A percentile compares a stretch with the other conserved stretches of the same genome.
These are phyloP conservation scores for Pleurozium schreberi DNA, from an alignment of 225 moss, liverwort and hornwort genomes.

Conservation along the genomic window DNA sequence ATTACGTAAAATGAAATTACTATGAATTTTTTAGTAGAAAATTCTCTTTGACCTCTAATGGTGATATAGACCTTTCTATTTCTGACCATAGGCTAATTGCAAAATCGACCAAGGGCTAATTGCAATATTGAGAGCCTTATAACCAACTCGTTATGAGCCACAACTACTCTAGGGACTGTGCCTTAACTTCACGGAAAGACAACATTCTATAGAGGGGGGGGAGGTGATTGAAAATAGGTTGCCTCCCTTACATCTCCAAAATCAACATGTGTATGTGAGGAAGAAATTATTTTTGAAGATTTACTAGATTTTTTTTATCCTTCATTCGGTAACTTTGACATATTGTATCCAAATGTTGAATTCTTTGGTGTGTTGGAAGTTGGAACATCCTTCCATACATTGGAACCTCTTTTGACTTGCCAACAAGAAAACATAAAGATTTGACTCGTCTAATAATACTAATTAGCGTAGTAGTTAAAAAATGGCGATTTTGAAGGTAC, in stretches of 20 bases:
- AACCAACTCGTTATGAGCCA: too few species aligned
- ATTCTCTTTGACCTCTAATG: too few species aligned
- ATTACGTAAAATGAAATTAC: too few species aligned
- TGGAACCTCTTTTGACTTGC: not conserved
- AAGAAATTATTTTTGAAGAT: not conserved
- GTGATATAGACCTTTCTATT: too few species aligned
- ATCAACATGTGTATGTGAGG: not conserved
- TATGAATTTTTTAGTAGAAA: too few species aligned
- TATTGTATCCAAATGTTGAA: not conserved
- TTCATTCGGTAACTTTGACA: not conserved
- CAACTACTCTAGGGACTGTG: too few species aligned
- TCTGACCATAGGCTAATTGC: too few species aligned
- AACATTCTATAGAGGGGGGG: too few species aligned
- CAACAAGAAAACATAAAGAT: not conserved
- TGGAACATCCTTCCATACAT: not conserved
- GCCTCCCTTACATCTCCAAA: not conserved
- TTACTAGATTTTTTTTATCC: rapidly evolving
- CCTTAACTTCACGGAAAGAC: too few species aligned
- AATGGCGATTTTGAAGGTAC: rapidly evolving
- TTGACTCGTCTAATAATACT: rapidly evolving
- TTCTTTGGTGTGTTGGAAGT: not conserved
- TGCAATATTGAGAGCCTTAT: too few species aligned
- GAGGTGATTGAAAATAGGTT: too few species aligned
- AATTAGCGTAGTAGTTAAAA: not conserved
- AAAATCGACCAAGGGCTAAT: too few species aligned